phyloP scores from a whole-genome alignment of 148 eudicot species.

The Heliamphora exappendiculata region DNA sequence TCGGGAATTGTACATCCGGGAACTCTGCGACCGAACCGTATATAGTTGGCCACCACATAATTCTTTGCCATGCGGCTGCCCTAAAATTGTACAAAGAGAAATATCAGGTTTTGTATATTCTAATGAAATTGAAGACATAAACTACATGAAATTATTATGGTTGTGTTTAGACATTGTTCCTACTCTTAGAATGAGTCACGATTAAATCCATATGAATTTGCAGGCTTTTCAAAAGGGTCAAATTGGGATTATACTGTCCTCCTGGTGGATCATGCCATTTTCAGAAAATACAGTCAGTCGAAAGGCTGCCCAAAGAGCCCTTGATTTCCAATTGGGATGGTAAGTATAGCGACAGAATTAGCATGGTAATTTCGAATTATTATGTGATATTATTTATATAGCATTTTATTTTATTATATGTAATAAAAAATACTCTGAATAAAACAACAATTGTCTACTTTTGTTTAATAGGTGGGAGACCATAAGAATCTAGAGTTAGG shows the following conservation, averaged over 20 bases:
- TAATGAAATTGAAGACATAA: not conserved
- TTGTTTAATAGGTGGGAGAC: no score
- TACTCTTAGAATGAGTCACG: no score
- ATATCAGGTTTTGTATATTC: slow-evolving; percentile 28
- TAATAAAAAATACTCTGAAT: no score
- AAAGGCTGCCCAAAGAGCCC: slow-evolving; percentile 26
- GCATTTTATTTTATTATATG: no score
- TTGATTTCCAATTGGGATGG: slow-evolving; percentile 45
- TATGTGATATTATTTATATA: no score
- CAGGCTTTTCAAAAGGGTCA: slow-evolving; percentile 19
- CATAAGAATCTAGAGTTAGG: no score
- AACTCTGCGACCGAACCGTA: slow-evolving; percentile 52
- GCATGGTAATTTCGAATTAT: no score
- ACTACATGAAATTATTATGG: no score
- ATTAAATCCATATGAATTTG: not conserved
- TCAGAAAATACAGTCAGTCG: not conserved
- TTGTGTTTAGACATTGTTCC: no score
- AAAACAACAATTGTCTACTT: no score
- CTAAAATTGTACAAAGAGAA: slow-evolving; percentile 25
- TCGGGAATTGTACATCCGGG: slow-evolving; percentile 33
- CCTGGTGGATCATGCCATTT: slow-evolving; percentile 7
- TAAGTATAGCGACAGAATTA: slow-evolving; percentile 11
- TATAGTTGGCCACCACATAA: slow-evolving; percentile 29
- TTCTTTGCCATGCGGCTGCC: slow-evolving; percentile 37
- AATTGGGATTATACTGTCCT: slow-evolving; percentile 12